phyloP scores from a whole-genome alignment of 768 basidiomycete species.

The Naganishia vaughanmartiniae region DNA sequence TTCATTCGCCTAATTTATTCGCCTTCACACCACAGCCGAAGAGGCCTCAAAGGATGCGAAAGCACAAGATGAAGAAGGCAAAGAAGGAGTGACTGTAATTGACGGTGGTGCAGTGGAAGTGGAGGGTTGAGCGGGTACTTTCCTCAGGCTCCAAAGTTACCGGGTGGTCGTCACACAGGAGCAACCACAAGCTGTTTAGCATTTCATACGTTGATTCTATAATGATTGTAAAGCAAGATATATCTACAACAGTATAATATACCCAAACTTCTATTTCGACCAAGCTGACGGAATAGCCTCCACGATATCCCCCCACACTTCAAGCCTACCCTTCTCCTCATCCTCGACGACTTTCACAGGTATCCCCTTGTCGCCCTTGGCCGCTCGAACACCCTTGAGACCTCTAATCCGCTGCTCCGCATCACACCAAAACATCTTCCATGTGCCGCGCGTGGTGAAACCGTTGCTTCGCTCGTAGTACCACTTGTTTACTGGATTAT shows the following conservation, averaged over 20 bases:
- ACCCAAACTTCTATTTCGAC: conserved; percentile 6
- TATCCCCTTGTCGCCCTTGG: conserved; percentile 56
- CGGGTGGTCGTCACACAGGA: too few relatives aligned
- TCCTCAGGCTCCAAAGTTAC: too few relatives aligned
- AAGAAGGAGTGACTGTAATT: conserved; percentile 5
- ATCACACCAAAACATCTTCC: conserved; percentile 99
- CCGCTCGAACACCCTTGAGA: conserved; percentile 37
- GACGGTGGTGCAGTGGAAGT: too few relatives aligned
- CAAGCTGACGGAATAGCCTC: conserved; percentile 27
- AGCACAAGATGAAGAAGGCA: background rate
- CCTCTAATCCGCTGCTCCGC: conserved; percentile 75
- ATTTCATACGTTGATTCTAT: background rate
- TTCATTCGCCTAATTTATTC: background rate
- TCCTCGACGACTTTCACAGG: conserved; percentile 52
- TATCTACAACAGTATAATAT: background rate
- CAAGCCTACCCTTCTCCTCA: conserved; percentile 69
- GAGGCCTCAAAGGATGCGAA: conserved; percentile 15
- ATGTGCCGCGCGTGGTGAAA: conserved; percentile 67
- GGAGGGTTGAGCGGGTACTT: background rate
- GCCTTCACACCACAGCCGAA: background rate
- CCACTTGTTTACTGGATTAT: conserved; percentile 99
- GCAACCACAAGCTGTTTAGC: background rate
- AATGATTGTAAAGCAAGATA: background rate
- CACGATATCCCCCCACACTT: conserved; percentile 67
- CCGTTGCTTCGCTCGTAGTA: conserved; percentile 95